phyloP scores from a whole-genome alignment of 345 rosid genomes.

The Citrus australasica region DNA sequence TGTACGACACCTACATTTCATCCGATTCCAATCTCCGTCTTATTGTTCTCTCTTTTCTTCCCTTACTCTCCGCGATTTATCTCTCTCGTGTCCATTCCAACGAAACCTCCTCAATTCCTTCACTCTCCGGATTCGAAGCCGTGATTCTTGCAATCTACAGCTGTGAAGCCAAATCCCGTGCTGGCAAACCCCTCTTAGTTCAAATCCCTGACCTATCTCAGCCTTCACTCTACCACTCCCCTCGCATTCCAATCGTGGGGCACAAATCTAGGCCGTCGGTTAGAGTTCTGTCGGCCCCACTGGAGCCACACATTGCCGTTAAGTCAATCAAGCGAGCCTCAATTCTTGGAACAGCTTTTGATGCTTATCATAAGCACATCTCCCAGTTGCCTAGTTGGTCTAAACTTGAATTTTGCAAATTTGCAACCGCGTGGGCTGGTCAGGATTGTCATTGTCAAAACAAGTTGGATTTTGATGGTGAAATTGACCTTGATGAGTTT shows the following conservation, averaged over 20 bases:
- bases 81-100: slow-evolving; percentile 76
- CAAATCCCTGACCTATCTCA: slow-evolving; percentile 84
- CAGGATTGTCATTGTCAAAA: slow-evolving; percentile 67
- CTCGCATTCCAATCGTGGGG: slow-evolving; percentile 26
- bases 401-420: slow-evolving; percentile 70
- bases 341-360: slow-evolving; percentile 65
- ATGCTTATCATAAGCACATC: slow-evolving; percentile 76
- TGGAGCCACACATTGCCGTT: slow-evolving; percentile 77
- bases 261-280: slow-evolving; percentile 38
- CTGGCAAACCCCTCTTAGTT: slow-evolving; percentile 65
- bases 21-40: slow-evolving; percentile 82
- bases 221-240: slow-evolving; percentile 90
- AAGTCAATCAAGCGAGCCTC: slow-evolving; percentile 76
- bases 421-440: slow-evolving; percentile 78
- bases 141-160: slow-evolving; percentile 86
- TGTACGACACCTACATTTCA: slow-evolving; percentile 83
- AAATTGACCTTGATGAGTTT: slow-evolving; percentile 26
- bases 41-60: slow-evolving; percentile 79
- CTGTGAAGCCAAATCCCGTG: slow-evolving; percentile 72
- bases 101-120: slow-evolving; percentile 52
- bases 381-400: slow-evolving; percentile 90
- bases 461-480: slow-evolving; percentile 39
- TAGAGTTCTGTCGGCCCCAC: slow-evolving; percentile 57
- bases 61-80: slow-evolving; percentile 66
- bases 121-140: slow-evolving; percentile 91